Conservation (phyloP, 2,329 filamentous ascomycete genomes). For the Pleoardoris graminearum region DNA sequence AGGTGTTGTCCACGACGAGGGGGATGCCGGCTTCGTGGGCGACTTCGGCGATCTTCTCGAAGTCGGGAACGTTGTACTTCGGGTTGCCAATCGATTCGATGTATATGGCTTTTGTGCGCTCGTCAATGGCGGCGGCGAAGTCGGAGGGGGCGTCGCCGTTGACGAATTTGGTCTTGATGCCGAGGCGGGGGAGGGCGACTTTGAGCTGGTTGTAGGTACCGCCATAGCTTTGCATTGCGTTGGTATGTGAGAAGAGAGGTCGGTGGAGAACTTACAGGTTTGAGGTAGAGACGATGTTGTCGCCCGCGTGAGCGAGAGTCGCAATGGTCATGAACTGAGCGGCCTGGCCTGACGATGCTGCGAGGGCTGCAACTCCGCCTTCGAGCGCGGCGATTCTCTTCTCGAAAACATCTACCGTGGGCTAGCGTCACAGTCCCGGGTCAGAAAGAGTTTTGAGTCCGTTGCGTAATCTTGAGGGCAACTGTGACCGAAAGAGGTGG, state of each 20-base stretch:
- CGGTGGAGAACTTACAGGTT: constrained; percentile 59
- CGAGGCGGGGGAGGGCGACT: constrained; percentile 82
- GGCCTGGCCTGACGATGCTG: constrained; percentile 81
- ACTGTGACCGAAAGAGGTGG: no score
- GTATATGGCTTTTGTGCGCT: constrained; percentile 90
- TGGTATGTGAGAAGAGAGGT: neutral
- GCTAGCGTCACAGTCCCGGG: constrained; percentile 52
- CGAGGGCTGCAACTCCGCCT: constrained; percentile 84
- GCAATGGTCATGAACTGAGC: constrained; percentile 90
- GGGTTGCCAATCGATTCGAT: constrained; percentile 94
- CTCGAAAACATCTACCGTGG: constrained; percentile 94
- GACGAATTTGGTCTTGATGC: constrained; percentile 86
- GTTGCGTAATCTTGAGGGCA: no score
- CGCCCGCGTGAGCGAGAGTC: constrained; percentile 81
- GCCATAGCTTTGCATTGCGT: constrained; percentile 61
- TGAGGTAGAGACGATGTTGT: constrained; percentile 90
- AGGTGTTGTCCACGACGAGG: constrained; percentile 80
- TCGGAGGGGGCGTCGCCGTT: constrained; percentile 77
- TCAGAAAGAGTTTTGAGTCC: neutral
- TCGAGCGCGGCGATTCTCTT: constrained; percentile 95
- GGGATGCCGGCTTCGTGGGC: constrained; percentile 69
- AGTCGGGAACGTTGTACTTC: constrained; percentile 88
- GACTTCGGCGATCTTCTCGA: constrained; percentile 81
- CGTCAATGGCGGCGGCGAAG: constrained; percentile 81
- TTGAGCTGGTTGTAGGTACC: constrained; percentile 98